phyloP scores from a whole-genome alignment of 208 protist species.

The Trypanosoma congolense region DNA sequence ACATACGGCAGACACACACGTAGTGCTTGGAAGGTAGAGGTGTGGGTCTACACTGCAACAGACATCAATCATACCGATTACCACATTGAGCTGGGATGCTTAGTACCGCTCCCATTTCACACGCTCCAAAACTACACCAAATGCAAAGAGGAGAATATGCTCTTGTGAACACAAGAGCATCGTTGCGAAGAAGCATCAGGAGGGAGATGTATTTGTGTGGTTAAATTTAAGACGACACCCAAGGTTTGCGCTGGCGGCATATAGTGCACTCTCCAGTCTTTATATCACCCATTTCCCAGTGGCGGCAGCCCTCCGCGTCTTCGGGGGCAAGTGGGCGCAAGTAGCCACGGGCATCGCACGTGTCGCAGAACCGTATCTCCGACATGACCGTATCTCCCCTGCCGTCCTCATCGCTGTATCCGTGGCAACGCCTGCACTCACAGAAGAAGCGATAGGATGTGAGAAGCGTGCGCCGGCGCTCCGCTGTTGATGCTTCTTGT shows the following conservation, averaged over 20 bases:
- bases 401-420: conserved; percentile 2
- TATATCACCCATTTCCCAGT: conserved; percentile 8
- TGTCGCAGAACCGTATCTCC: conserved; percentile 31
- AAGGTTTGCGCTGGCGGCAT: conserved; percentile 12
- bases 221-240: neutral
- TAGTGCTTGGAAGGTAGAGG: no score
- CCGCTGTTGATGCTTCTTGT: conserved; percentile 46
- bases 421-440: conserved; percentile 49
- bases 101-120: no score
- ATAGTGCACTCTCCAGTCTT: conserved; percentile 18
- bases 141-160: no score
- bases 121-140: no score
- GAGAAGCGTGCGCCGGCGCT: conserved; percentile 49
- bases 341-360: conserved; percentile 45
- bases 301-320: neutral
- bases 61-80: no score
- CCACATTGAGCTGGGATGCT: no score
- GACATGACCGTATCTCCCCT: neutral
- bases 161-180: no score
- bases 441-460: conserved; percentile 66
- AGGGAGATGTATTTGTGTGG: conserved; percentile 6
- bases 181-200: conserved; percentile 9
- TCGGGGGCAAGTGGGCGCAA: conserved; percentile 30
- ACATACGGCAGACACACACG: no score
- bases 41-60: no score